phyloP scores from a whole-genome alignment of 208 protist genomes.

The Angomonas deanei region DNA sequence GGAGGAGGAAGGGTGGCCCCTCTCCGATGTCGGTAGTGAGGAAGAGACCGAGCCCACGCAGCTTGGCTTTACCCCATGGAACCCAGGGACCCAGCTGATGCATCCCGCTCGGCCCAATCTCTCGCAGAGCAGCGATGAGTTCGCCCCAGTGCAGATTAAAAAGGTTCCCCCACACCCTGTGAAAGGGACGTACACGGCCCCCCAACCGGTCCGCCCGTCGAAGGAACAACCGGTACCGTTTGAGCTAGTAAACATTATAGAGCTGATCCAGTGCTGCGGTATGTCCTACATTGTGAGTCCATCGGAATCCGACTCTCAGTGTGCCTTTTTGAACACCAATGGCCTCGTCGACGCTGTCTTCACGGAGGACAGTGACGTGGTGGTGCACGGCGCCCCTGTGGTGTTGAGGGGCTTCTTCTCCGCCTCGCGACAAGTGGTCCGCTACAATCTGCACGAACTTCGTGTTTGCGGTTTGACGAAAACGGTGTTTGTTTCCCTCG shows the following conservation, averaged over 20 bases:
- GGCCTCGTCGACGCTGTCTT: conserved; percentile 93
- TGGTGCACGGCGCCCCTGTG: conserved; percentile 90
- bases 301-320: conserved; percentile 93
- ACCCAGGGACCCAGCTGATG: neutral
- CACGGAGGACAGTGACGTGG: conserved; percentile 95
- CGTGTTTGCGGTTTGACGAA: conserved; percentile 71
- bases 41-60: too few relatives aligned
- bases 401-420: conserved; percentile 93
- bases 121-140: neutral
- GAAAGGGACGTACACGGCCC: neutral
- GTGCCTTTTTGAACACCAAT: conserved; percentile 68
- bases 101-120: neutral
- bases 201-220: neutral
- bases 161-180: too few relatives aligned
- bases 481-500: conserved; percentile 80
- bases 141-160: neutral
- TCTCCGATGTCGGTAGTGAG: too few relatives aligned
- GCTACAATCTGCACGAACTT: conserved; percentile 55
- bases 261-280: conserved; percentile 81
- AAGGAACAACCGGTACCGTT: conserved; percentile 29
- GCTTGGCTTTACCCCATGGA: neutral
- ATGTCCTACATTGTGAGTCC: conserved; percentile 87
- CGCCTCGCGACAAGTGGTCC: conserved; percentile 51
- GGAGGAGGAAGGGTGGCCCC: too few relatives aligned
- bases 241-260: conserved; percentile 62